Base-by-base conservation (phyloP, 345 rosid species). In the Eucalyptus victrix region DNA sequence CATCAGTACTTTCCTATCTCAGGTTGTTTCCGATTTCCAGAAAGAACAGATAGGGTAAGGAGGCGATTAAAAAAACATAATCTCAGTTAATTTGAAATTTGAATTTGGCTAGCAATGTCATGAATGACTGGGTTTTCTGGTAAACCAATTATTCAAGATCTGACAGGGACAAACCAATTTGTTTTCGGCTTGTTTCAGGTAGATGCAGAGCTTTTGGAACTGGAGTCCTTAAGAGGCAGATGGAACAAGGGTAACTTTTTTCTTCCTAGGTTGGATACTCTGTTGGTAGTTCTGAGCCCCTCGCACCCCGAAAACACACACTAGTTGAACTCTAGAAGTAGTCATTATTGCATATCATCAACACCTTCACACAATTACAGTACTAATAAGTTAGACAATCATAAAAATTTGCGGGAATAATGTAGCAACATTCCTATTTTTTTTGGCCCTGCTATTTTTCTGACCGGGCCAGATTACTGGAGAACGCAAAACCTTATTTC, bases 1-100 rank as follows among this genome's bases (percentile, higher is more conserved):
- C 13, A 94, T 95, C 9, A 96, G 96, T 91, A 95, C 21, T 49
- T 86, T 45, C 50, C 19, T 45, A 60, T 60, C 69, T 60, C 16
- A 28, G 17, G 69, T 30, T 60, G 69, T 60, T 60, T 30, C 32
- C 15, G 2, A 60, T 60, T 60, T 60, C 69, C 69, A 28, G 17
- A 60, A 60, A 60, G 69, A 60, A 60, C 16, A 81, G 4, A 85
- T 85, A 24, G 34, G 34, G 28, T 47, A 13, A 44, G 21, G 51
- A 47, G 49, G 87, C 6, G 37, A 85, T 28, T 47, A 19, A 85
- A 81, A 28, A 47, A 9, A 85, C 5, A 14, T 7, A 9, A 42
- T 81, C 86, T 37, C 86, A 40, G 30, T 16, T 62, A 14, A 62
- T 62, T 30, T 15, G 76, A 65, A 7, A 65, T 65, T n/a, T 65